Conservation (phyloP, 805 yeast species). For the Candida sphagnicola region DNA sequence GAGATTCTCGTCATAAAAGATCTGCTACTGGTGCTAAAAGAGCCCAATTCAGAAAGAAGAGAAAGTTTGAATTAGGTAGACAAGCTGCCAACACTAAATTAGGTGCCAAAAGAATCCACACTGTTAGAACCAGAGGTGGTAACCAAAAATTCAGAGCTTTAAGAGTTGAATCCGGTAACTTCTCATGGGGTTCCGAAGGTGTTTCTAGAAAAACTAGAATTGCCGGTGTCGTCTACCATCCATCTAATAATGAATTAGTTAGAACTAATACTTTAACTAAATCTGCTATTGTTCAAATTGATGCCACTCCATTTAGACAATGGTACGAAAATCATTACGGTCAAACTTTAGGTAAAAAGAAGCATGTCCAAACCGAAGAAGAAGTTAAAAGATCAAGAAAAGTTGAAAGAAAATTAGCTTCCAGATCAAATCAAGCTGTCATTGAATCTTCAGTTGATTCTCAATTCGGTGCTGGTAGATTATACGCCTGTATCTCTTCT, state of each 20-base stretch:
- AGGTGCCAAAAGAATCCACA: constrained; percentile 97
- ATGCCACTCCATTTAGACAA: constrained; percentile 99
- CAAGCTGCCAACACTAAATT: constrained; percentile 99
- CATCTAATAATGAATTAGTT: constrained; percentile 98
- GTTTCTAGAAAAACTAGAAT: constrained; percentile 98
- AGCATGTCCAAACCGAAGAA: constrained; percentile 51
- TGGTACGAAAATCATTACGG: constrained; percentile 99
- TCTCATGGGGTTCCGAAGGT: constrained; percentile 99
- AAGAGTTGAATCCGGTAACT: constrained; percentile 98
- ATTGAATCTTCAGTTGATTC: constrained; percentile 88
- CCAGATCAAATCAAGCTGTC: constrained; percentile 82
- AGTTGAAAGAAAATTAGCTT: constrained; percentile 87
- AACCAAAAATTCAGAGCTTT: constrained; percentile 99
- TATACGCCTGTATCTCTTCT: constrained; percentile 97
- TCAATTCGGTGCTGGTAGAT: constrained; percentile 98
- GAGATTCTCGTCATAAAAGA: constrained; percentile 99
- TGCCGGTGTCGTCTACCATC: constrained; percentile 97
- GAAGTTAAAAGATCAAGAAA: constrained; percentile 65
- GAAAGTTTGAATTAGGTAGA: constrained; percentile 99
- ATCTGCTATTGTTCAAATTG: constrained; percentile 98
- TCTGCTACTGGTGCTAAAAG: constrained; percentile 99
- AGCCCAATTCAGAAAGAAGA: constrained; percentile 99
- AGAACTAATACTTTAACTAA: constrained; percentile 99
- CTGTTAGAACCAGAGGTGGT: constrained; percentile 99
- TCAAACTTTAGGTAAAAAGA: constrained; percentile 77